Evolutionary conservation across 768 basidiomycete species (phyloP), one percentile per base, ranked within the genome.

Genomic region (Termitomyces sp.): DNA sequence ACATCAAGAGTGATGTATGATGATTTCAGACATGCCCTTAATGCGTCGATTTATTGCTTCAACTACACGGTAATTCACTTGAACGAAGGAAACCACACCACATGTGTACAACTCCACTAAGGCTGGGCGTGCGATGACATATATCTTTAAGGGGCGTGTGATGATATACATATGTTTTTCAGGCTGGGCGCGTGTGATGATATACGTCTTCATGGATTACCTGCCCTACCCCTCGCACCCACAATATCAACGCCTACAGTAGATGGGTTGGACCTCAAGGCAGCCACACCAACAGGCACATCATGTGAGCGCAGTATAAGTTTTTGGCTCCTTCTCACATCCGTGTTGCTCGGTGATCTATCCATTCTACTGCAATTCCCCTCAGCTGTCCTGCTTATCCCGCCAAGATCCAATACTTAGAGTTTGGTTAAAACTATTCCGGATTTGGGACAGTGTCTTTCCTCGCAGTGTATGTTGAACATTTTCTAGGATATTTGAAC

Each of bases 161-260:
- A 23, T 23, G 23, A 23, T 23, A 23, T 23, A 2, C 23, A 23
- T 23, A 23, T 23, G 23, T 23, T 23, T 23, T 23, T 23, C 23
- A 23, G 23, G 23, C 23, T 23, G 23, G 23, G 23, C 23, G 23
- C 23, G 23, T 23, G 50, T 51, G 38, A 51, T 28, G 37, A 38
- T 28, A 1, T n/a, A 28, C 21, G 50, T 40, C 49, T 50, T 35
- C 11, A 11, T 50, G 50, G 3, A n/a, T 5, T 26, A 28, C 17
- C 17, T n/a, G 19, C 33, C 23, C 15, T 26, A 15, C 19, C 35
- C 4, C 49, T 50, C 37, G 23, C 19, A 50, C 50, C 50, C 38
- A 51, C 50, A 41, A 51, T 17, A n/a, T 51, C 50, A 30, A 40
- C 50, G 38, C 50, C 50, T 30, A 51, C 50, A 51, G 28, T 12